A percentile compares a stretch with the other conserved stretches of the same genome.
phyloP scores from a whole-genome alignment of 2,329 filamentous ascomycete species.

The Claviceps purpurea region DNA sequence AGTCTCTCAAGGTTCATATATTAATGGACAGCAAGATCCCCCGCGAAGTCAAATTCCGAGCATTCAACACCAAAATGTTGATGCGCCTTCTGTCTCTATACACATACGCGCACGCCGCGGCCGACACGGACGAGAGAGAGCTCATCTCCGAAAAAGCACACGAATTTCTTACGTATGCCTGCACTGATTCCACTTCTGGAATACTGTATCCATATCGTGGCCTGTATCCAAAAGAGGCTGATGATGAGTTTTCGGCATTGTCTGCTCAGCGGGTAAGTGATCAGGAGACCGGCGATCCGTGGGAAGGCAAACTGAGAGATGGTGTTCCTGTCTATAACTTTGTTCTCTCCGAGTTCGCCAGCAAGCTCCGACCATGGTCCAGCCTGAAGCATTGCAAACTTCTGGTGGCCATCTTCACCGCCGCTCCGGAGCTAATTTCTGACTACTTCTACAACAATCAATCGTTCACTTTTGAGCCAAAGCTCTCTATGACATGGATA shows the following conservation, averaged over 20 bases:
- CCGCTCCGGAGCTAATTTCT: conserved; percentile 73
- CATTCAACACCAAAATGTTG: conserved; percentile 64
- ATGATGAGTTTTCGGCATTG: conserved; percentile 25
- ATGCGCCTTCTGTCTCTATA: conserved; percentile 61
- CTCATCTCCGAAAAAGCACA: conserved; percentile 58
- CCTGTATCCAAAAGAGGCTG: conserved; percentile 68
- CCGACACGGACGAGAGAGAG: conserved; percentile 25
- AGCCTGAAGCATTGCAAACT: conserved; percentile 72
- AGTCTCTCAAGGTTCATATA: conserved; percentile 55
- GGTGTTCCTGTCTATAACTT: conserved; percentile 67
- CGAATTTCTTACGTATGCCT: conserved; percentile 60
- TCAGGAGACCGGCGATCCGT: conserved; percentile 45
- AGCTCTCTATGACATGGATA: conserved; percentile 86
- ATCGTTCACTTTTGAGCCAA: conserved; percentile 78
- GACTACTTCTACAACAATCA: conserved; percentile 75
- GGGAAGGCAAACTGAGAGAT: conserved; percentile 53
- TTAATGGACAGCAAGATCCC: conserved; percentile 63
- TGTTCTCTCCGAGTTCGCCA: conserved; percentile 64
- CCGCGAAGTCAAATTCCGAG: conserved; percentile 58
- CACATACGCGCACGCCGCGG: conserved; percentile 36
- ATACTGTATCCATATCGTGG: conserved; percentile 64
- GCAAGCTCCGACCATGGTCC: conserved; percentile 70
- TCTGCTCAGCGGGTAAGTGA: conserved; percentile 19
- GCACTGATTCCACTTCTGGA: conserved; percentile 60
- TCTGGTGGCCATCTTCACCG: conserved; percentile 63